Percentiles rank a stretch among this genome's conserved stretches.
These are phyloP conservation scores for Spatholobus suberectus DNA, from an alignment of 306 rosid species.

Conservation along the genomic window DNA sequence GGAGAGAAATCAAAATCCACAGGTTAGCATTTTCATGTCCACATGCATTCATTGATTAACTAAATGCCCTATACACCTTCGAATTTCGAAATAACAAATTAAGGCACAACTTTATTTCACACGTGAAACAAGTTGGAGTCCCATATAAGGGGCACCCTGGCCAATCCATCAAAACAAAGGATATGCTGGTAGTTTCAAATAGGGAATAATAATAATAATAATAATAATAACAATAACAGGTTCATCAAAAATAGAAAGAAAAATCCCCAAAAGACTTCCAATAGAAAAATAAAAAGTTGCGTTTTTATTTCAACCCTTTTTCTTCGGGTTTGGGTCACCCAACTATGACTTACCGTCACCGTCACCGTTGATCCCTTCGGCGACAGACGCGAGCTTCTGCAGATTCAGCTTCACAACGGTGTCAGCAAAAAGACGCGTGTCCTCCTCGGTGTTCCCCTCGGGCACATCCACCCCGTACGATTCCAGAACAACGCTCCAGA, in stretches of 20 bases:
- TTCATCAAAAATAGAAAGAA: background rate
- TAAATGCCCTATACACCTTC: conserved; percentile 44
- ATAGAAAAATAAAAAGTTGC: background rate
- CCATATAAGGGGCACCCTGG: background rate
- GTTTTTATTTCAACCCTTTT: background rate
- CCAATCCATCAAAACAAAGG: background rate
- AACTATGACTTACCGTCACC: conserved; percentile 43
- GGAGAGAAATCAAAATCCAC: conserved; percentile 29
- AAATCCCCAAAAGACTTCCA: background rate
- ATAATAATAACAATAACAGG: background rate
- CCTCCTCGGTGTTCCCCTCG: conserved; percentile 89
- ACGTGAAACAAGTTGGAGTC: background rate
- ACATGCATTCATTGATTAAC: conserved; percentile 26
- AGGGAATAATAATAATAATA: too few relatives aligned
- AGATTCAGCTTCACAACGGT: conserved; percentile 80
- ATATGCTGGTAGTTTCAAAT: background rate
- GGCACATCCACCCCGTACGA: conserved; percentile 84
- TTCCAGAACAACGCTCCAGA: conserved; percentile 80
- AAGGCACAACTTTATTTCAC: background rate
- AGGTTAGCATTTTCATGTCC: conserved; percentile 42
- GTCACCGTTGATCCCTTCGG: conserved; percentile 62
- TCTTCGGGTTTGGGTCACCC: background rate
- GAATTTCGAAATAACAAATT: background rate
- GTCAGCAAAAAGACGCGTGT: conserved; percentile 79
- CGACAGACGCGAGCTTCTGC: conserved; percentile 81